Evolutionary conservation across 805 yeast genomes (phyloP).

Genomic region (Wickerhamia fluorescens): DNA sequence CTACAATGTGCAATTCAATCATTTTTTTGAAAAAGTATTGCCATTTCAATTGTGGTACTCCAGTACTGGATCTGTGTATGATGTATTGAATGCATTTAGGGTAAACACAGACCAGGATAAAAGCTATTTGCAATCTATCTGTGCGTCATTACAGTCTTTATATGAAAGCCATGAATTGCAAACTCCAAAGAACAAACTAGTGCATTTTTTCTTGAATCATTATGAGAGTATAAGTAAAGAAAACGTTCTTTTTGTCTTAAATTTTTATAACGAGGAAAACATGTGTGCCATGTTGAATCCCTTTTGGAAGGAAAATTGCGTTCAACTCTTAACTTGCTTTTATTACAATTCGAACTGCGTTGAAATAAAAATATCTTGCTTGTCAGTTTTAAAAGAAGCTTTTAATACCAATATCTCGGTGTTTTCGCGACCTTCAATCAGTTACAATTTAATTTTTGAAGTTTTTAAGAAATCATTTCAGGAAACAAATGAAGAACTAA

Average conservation of each 20-base stretch:
- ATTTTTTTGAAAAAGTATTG: conserved; percentile 18
- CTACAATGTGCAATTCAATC: conserved; percentile 9
- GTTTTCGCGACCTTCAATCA: conserved; percentile 20
- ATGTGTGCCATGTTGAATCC: conserved; percentile 48
- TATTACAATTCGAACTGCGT: conserved; percentile 19
- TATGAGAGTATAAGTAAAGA: conserved; percentile 29
- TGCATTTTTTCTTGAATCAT: conserved; percentile 34
- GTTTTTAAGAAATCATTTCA: conserved; percentile 21
- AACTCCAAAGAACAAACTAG: conserved; percentile 37
- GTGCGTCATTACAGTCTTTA: conserved; percentile 25
- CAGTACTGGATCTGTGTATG: conserved; percentile 32
- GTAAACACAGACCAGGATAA: conserved; percentile 21
- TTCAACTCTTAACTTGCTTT: conserved; percentile 39
- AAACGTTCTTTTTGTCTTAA: conserved; percentile 38
- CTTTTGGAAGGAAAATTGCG: conserved; percentile 45
- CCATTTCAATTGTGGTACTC: conserved; percentile 39
- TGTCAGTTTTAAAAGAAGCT: conserved; percentile 30
- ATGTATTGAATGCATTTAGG: conserved; percentile 20
- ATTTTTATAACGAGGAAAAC: conserved; percentile 41
- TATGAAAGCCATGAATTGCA: conserved; percentile 25
- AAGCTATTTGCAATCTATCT: conserved; percentile 27
- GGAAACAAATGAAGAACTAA: conserved; percentile 25
- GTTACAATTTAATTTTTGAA: conserved; percentile 25
- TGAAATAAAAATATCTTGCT: conserved; percentile 22
- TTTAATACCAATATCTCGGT: conserved; percentile 27